Base-by-base conservation (phyloP, 345 rosid species). In the Citrus sinensis region DNA sequence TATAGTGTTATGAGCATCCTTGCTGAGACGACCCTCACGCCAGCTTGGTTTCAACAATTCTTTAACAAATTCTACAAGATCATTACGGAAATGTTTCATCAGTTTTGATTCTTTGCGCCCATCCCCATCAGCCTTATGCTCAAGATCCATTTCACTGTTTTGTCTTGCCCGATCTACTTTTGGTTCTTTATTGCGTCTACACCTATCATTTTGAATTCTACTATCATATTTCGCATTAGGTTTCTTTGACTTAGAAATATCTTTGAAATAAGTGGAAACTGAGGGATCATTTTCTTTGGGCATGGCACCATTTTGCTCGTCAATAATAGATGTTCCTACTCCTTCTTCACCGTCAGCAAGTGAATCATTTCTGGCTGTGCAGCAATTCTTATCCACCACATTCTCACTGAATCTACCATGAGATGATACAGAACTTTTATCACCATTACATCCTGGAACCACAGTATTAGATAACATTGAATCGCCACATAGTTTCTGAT, bases 11-110 rank as follows among this genome's bases (percentile, higher is more conserved):
- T 92, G 98, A 22, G 84, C 92, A 59, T 94, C 95, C 88, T 92
- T 92, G 87, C 86, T 90, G 49, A 96, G 89, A 82, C 80, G 92
- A 68, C 98, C 98, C 39, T 90, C 93, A 37, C 87, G 91, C 99
- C 99, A 96, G 37, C 83, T 66, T 49, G 99, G 99, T 86, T 89
- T 91, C 87, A 94, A 75, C 74, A 90, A 72, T 62, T 90, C 97
- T 77, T 92, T 94, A 27, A 92, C 82, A 56, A 81, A 83, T 65
- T 90, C 97, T 70, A 94, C 83, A 71, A 94, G 90, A 68, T 85
- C 89, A 75, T 83, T 80, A 71, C 92, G 89, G 77, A 94, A 91
- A 65, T 83, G 88, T 85, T 88, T 90, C 77, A 67, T 73, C 19
- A 81, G 83, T 88, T 88, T 94, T 27, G 92, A 81, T 67, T 90